Conservation (phyloP, 371 early-diverging fungal genomes). For the Batrachochytrium dendrobatidis region DNA sequence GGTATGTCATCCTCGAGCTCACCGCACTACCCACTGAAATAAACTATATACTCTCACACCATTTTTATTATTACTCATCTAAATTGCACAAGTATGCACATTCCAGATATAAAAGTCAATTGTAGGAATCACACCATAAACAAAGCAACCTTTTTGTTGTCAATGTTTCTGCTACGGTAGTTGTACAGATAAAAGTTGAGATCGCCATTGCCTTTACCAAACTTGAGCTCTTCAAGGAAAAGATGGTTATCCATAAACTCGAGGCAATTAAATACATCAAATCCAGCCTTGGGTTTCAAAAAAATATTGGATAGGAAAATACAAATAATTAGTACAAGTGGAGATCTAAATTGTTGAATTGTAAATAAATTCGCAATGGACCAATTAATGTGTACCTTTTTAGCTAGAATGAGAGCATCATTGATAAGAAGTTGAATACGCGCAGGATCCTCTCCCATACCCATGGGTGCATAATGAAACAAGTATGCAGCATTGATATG, state of each 20-base stretch:
- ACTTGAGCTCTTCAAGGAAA: constrained; percentile 75
- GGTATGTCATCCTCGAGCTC: no score
- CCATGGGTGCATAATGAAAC: constrained; percentile 81
- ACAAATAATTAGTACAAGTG: neutral
- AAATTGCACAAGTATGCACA: no score
- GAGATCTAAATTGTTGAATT: neutral
- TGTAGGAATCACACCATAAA: no score
- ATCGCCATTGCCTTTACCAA: constrained; percentile 87
- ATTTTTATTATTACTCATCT: no score
- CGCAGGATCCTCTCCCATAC: constrained; percentile 24
- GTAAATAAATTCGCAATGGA: neutral
- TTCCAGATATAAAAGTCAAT: no score
- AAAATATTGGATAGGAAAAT: neutral
- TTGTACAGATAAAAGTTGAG: constrained; percentile 95
- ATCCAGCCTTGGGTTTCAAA: constrained; percentile 18
- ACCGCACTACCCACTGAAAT: no score
- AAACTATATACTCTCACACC: no score
- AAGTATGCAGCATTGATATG: constrained; percentile 85
- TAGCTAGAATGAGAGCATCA: constrained; percentile 74
- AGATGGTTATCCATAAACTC: constrained; percentile 74
- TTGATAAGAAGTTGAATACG: constrained; percentile 42
- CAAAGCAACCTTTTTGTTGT: no score
- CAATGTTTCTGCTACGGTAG: constrained; percentile 60
- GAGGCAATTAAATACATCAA: constrained; percentile 90
- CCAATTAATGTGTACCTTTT: constrained; percentile 38